Evolutionary conservation across 441 rosid species (phyloP).

Genomic region (Metrosideros polymorpha): DNA sequence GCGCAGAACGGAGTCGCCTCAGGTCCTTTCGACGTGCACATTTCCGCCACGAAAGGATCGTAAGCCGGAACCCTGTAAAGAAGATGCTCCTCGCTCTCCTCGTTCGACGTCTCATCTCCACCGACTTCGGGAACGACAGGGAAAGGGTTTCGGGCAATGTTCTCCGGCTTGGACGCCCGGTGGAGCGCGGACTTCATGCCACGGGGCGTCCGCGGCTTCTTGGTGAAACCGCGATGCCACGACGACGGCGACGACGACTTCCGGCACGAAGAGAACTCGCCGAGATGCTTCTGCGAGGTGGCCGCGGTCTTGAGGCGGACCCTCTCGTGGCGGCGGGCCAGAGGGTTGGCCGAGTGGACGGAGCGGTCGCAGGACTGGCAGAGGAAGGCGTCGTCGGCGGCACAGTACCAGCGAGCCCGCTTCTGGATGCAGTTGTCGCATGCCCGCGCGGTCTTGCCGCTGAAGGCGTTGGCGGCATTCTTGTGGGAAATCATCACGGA

Average conservation of each 20-base stretch:
- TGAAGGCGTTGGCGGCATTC: conserved; percentile 52
- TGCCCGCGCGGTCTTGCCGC: conserved; percentile 86
- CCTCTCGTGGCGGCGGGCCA: conserved; percentile 79
- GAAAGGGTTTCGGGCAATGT: conserved; percentile 5
- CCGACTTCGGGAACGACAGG: conserved; percentile 71
- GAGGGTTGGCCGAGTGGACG: conserved; percentile 78
- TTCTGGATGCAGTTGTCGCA: conserved; percentile 76
- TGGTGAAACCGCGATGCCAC: conserved; percentile 79
- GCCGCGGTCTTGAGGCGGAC: conserved; percentile 56
- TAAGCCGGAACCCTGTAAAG: conserved; percentile 75
- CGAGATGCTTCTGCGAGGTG: conserved; percentile 20
- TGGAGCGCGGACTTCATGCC: conserved; percentile 9
- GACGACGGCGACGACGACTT: conserved; percentile 45
- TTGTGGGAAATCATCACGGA: conserved; percentile 26
- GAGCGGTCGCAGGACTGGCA: conserved; percentile 79
- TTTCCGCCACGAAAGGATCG: conserved; percentile 46
- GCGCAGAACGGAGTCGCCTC: neutral
- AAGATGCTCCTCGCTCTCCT: conserved; percentile 58
- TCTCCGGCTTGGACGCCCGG: neutral
- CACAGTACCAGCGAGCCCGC: conserved; percentile 92
- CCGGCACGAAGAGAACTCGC: neutral
- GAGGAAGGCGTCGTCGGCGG: conserved; percentile 94
- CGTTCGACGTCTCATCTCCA: conserved; percentile 38
- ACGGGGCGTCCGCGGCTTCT: conserved; percentile 82
- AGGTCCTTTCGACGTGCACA: conserved; percentile 28